These are phyloP conservation scores for Microsporum canis DNA, from an alignment of 2,329 filamentous ascomycete genomes.

Conservation along the genomic window DNA sequence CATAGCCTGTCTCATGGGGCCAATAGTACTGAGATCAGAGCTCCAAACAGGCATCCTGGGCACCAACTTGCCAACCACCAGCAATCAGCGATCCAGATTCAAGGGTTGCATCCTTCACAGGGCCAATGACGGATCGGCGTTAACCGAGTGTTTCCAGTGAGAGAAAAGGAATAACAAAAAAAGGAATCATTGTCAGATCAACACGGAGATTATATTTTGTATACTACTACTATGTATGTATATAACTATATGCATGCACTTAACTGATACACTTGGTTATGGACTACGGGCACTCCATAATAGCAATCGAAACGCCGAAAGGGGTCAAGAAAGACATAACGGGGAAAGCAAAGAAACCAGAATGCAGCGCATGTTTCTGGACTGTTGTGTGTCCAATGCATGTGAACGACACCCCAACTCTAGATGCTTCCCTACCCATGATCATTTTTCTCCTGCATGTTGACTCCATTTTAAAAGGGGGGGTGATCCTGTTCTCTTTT, in stretches of 20 bases:
- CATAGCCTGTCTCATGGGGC: conserved; percentile 2
- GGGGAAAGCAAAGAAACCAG: background rate
- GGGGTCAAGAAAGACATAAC: background rate
- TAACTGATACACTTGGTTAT: background rate
- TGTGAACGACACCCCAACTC: background rate
- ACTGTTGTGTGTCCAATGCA: background rate
- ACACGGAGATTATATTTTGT: conserved; percentile 1
- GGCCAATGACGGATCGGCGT: conserved; percentile 1
- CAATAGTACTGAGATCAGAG: conserved; percentile 4
- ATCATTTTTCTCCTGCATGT: conserved; percentile 1
- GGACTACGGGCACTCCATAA: background rate
- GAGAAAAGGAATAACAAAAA: background rate
- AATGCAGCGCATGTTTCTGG: background rate
- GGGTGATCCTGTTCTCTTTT: conserved; percentile 1
- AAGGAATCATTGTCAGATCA: conserved; percentile 1
- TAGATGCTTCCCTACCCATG: background rate
- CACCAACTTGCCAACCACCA: background rate
- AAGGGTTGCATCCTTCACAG: conserved; percentile 1
- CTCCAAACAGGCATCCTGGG: background rate
- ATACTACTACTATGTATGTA: background rate
- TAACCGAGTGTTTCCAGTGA: background rate
- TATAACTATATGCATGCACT: background rate
- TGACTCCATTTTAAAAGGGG: background rate
- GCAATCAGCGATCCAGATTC: background rate
- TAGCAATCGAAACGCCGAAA: background rate